Percentiles rank a stretch among this genome's conserved stretches.
Evolutionary conservation across 2,329 filamentous ascomycete genomes (phyloP).

Genomic region (Cytospora piceicola): DNA sequence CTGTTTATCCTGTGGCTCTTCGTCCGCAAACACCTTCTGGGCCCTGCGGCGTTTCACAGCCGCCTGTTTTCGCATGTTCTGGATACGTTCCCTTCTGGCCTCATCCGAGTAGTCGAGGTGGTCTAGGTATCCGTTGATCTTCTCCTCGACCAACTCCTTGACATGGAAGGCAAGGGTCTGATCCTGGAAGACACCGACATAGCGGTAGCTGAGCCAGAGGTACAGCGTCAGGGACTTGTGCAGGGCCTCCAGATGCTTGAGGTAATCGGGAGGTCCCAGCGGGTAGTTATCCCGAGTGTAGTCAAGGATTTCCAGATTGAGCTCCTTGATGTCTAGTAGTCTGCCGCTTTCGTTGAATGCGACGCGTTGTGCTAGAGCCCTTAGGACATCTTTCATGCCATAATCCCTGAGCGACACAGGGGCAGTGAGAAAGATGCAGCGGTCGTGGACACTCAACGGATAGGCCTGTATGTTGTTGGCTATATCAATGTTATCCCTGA

Average conservation of each 20-base stretch:
- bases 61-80: slow-evolving; percentile 29
- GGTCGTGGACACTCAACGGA: slow-evolving; percentile 71
- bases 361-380: slow-evolving; percentile 70
- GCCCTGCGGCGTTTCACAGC: slow-evolving; percentile 31
- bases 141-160: slow-evolving; percentile 75
- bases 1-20: slow-evolving; percentile 7
- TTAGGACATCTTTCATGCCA: slow-evolving; percentile 55
- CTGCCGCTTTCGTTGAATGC: slow-evolving; percentile 68
- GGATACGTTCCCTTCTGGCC: slow-evolving; percentile 36
- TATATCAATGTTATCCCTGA: slow-evolving; percentile 66
- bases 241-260: slow-evolving; percentile 72
- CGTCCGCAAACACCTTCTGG: slow-evolving; percentile 33
- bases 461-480: slow-evolving; percentile 77
- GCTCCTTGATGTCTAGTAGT: slow-evolving; percentile 69
- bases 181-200: slow-evolving; percentile 76
- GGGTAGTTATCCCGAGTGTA: slow-evolving; percentile 51
- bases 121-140: slow-evolving; percentile 67
- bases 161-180: slow-evolving; percentile 77
- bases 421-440: slow-evolving; percentile 73
- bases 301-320: slow-evolving; percentile 78
- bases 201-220: slow-evolving; percentile 91
- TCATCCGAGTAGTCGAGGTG: slow-evolving; percentile 55
- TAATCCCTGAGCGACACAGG: slow-evolving; percentile 64
- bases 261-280: slow-evolving; percentile 54
- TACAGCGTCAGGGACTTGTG: slow-evolving; percentile 86